Percentiles rank a stretch among this genome's conserved stretches.
Evolutionary conservation across 148 eudicot species (phyloP).

Genomic region (Silene latifolia): DNA sequence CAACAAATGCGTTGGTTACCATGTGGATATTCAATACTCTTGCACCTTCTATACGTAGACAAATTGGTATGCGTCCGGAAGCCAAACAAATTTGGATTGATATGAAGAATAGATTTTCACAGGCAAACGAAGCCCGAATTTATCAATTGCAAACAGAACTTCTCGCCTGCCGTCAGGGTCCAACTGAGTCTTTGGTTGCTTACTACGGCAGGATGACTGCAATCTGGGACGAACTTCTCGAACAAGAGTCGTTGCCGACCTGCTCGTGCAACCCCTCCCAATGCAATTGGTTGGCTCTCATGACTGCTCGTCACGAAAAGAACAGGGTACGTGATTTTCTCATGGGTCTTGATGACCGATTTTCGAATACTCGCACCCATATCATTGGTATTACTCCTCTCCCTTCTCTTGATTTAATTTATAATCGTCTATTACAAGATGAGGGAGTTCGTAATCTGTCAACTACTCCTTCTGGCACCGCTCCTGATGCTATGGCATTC

Average conservation of each 20-base stretch:
- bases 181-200: too few relatives aligned
- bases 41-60: not conserved
- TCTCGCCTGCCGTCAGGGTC: too few relatives aligned
- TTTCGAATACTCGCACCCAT: not conserved
- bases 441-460: not conserved
- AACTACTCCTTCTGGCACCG: not conserved
- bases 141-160: too few relatives aligned
- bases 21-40: too few relatives aligned
- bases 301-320: not conserved
- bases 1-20: not conserved
- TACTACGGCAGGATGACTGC: not conserved
- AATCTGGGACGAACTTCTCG: not conserved
- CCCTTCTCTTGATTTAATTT: not conserved
- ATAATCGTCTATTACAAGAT: not conserved
- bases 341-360: too few relatives aligned
- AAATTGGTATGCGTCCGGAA: not conserved
- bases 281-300: not conserved
- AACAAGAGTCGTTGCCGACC: not conserved
- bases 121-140: too few relatives aligned
- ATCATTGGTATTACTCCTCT: too few relatives aligned
- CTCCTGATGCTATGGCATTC: not conserved
- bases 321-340: not conserved
- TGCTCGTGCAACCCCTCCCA: not conserved
- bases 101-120: not conserved
- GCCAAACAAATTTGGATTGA: not conserved